A percentile compares a stretch with the other conserved stretches of the same genome.
These are phyloP conservation scores for Penicillium sp. DNA, from an alignment of 2,329 filamentous ascomycete species.

Conservation along the genomic window DNA sequence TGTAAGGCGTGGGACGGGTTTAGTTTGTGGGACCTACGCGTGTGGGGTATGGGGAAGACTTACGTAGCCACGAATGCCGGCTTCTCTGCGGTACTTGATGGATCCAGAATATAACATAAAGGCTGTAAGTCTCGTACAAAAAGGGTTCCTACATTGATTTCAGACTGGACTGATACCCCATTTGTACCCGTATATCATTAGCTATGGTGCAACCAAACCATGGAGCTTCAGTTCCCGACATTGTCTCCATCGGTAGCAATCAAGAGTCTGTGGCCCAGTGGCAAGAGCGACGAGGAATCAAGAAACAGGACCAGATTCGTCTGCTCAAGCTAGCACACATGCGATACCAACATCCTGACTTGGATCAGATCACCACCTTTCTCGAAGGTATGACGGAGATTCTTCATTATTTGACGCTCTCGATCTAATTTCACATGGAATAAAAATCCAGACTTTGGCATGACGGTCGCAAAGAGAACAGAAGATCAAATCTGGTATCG, in stretches of 20 bases:
- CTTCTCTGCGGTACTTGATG: not conserved
- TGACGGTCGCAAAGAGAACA: constrained; percentile 45
- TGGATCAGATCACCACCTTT: constrained; percentile 49
- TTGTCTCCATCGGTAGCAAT: constrained; percentile 24
- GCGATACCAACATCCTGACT: constrained; percentile 59
- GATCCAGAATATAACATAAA: not conserved
- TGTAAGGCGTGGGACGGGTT: not conserved
- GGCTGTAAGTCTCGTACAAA: not conserved
- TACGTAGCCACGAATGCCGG: not conserved
- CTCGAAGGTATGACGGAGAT: constrained; percentile 17
- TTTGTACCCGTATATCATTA: not conserved
- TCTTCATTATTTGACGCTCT: not conserved
- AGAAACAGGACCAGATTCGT: constrained; percentile 52
- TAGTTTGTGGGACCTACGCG: not conserved
- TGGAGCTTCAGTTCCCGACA: constrained; percentile 23
- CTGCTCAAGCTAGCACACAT: constrained; percentile 56
- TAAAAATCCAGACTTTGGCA: constrained; percentile 44
- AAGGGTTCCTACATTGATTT: not conserved
- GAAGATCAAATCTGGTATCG: constrained; percentile 46
- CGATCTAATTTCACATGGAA: not conserved
- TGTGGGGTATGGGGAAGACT: not conserved
- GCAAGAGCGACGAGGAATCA: constrained; percentile 40
- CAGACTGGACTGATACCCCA: not conserved
- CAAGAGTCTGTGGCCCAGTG: constrained; percentile 24
- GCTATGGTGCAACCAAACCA: constrained; percentile 9